These are phyloP conservation scores for Wickerhamomyces mucosus DNA, from an alignment of 805 yeast genomes.

Conservation along the genomic window DNA sequence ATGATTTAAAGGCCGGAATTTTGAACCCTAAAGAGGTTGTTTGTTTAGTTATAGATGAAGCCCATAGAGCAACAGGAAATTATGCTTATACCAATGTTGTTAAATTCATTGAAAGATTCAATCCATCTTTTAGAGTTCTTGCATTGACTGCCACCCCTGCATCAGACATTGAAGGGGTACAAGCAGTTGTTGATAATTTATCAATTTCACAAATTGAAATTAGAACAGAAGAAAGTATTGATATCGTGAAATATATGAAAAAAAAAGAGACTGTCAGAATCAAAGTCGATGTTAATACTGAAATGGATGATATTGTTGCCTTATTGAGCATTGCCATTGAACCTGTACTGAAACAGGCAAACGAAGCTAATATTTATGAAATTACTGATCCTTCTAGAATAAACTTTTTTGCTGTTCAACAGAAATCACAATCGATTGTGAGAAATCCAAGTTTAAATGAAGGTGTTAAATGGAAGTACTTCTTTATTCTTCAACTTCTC, in stretches of 20 bases:
- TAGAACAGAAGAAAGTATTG: constrained; percentile 76
- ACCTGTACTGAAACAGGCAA: constrained; percentile 58
- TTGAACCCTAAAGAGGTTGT: constrained; percentile 69
- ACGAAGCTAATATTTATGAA: constrained; percentile 52
- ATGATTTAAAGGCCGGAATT: constrained; percentile 69
- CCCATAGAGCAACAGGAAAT: constrained; percentile 87
- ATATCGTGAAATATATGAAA: constrained; percentile 73
- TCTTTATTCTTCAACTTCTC: constrained; percentile 49
- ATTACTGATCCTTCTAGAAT: constrained; percentile 57
- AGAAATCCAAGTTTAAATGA: constrained; percentile 48
- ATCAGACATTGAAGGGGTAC: constrained; percentile 77
- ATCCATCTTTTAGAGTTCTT: constrained; percentile 59
- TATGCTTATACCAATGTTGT: constrained; percentile 87
- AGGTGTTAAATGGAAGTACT: constrained; percentile 68
- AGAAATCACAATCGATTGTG: constrained; percentile 50
- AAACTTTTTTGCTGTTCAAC: constrained; percentile 64
- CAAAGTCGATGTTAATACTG: constrained; percentile 41
- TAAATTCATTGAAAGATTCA: constrained; percentile 49
- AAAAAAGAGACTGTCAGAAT: constrained; percentile 51
- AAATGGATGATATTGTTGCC: constrained; percentile 47
- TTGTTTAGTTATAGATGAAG: constrained; percentile 86
- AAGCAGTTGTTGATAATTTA: constrained; percentile 68
- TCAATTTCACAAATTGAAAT: constrained; percentile 71
- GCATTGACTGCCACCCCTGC: constrained; percentile 98
- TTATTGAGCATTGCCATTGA: constrained; percentile 52